Evolutionary conservation across 108 stramenopile species (phyloP), one percentile per base, ranked within the genome.

Genomic region (Parietichytrium sp.): DNA sequence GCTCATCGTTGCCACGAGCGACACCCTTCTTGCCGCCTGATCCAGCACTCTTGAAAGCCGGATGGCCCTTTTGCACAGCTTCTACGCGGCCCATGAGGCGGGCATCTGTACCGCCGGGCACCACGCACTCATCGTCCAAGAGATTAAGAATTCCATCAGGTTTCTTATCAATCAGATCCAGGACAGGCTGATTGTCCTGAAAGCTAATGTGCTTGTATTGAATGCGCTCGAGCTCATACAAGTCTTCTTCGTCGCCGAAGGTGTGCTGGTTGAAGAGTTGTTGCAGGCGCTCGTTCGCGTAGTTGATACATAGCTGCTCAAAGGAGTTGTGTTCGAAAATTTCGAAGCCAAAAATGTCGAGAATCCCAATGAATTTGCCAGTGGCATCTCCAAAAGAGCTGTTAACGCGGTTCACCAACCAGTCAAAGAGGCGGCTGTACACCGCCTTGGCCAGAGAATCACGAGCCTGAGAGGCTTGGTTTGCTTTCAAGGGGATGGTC

Each of bases 261-360:
- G 95, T 91, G 77, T 91, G 93, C 48, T 88, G 84, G 83, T 95
- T 95, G 89, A 94, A 95, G 77, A 94, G 96, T 81, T 94, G 93
- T 84, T 96, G 94, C 15, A 96, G 87, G 6, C 93, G 91, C 82
- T 94, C 94, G 83, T 98, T 98, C 55, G 94, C 94, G 84, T 93
- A 96, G 87, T 96, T 98, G 87, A 98, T 98, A 85, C 95, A 96
- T 18, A 96, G 86, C 85, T 98, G 95, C 86, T 96, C 95, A 83
- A 96, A 97, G n/a, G 88, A 90, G 82, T 96, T 96, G 31, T 81
- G 79, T 6, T 85, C 83, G 82, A 86, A 86, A 49, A 72, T 53
- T 50, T 85, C 82, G 42, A 83, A 83, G 77, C 84, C 81, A 51
- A 85, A 82, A 47, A 82, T 80, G 48, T 85, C 81, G 13, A 85